These are phyloP conservation scores for Hyaloscypha bicolor DNA, from an alignment of 495 filamentous ascomycete genomes.

Conservation along the genomic window DNA sequence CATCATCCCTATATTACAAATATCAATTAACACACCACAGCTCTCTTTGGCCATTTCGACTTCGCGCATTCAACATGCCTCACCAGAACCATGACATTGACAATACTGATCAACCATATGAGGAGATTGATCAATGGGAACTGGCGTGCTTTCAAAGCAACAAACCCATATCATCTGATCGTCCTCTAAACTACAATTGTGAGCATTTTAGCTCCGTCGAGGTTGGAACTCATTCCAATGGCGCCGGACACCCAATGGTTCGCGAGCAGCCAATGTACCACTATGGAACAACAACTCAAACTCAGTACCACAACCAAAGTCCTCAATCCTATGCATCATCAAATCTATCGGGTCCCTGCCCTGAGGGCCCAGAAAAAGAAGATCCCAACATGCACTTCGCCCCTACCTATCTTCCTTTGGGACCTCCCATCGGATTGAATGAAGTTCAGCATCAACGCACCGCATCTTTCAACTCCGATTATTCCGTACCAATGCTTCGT, in stretches of 20 bases:
- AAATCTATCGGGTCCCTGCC: constrained; percentile 11
- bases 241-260: not conserved
- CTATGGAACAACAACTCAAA: constrained; percentile 3
- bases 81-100: constrained; percentile 10
- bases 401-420: constrained; percentile 13
- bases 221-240: constrained; percentile 14
- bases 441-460: constrained; percentile 19
- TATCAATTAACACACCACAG: constrained; percentile 6
- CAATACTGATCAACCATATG: constrained; percentile 7
- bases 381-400: constrained; percentile 16
- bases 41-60: constrained; percentile 2
- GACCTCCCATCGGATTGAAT: constrained; percentile 8
- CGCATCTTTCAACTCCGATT: constrained; percentile 18
- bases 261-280: not conserved
- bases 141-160: constrained; percentile 12
- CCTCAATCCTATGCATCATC: constrained; percentile 26
- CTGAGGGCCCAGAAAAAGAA: constrained; percentile 23
- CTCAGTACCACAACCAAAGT: not conserved
- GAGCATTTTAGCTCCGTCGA: constrained; percentile 36
- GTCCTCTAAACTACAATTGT: constrained; percentile 35
- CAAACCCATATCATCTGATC: constrained; percentile 26
- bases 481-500: constrained; percentile 20
- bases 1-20: not conserved
- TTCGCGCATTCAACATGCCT: constrained; percentile 13
- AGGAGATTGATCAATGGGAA: constrained; percentile 13